Base-by-base conservation (phyloP, 164 flowering plant species). In the Annona squamosa region DNA sequence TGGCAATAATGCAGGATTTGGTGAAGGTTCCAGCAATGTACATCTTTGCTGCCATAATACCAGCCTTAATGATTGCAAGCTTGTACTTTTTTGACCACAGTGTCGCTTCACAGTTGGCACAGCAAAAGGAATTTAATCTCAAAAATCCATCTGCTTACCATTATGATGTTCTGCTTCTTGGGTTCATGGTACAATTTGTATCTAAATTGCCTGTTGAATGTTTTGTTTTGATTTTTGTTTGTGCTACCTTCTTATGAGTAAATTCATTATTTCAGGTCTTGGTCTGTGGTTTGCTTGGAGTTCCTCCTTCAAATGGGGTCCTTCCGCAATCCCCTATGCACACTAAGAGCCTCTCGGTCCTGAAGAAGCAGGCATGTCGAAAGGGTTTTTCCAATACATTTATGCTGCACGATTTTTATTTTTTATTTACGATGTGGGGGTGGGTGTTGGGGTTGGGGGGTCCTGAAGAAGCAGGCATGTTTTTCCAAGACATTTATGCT, bases 311-410 rank as follows among this genome's bases (percentile, higher is more conserved):
- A 48, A 87, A 87, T 73, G 88, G 89, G 9, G 89, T 87, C 43
- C 82, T 87, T 48, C 89, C 89, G 66, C 89, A 87, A 59, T 84
- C 89, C 61, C 89, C 89, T 48, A 86, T 85, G 89, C 89, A 86
- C 80, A 85, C 89, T 2, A 86, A 83, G 76, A 86, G 87, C 75
- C 84, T 87, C 65, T 83, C 87, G 44, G 83, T 82, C 77, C 87
- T 87, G 43, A 87, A 78, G 73, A 81, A 74, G 73, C 87, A 85
- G 87, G 87, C 83, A 12, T 26, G 79, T 69, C 47, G 17, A 46
- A 67, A 48, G 19, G 52, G 37, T 26, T 26, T 62, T 57, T 47
- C 1, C 3, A 52, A 71, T 10, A 59, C 61, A 3, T 57, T 45
- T 1, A 16, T 12, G 48, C 13, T 7, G 45, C 65, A 13, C n/a